These are phyloP conservation scores for Tuber microsphaerosporum DNA, from an alignment of 495 filamentous ascomycete species.

Conservation along the genomic window DNA sequence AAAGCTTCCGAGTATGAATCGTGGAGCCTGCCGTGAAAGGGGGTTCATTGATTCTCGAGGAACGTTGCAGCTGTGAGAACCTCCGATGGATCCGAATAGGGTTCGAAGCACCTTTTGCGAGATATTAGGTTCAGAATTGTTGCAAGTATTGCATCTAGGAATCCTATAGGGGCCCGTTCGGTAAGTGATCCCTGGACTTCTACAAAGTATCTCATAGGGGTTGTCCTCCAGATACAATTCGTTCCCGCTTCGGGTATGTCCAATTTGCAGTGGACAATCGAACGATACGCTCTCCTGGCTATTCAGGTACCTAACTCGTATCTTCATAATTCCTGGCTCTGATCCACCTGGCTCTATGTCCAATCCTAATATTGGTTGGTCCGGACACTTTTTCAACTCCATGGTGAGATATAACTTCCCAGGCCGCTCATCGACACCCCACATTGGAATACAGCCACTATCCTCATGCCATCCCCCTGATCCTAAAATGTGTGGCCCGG, in stretches of 20 bases:
- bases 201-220: slow-evolving; percentile 6
- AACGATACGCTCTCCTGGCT: slow-evolving; percentile 9
- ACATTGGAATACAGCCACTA: slow-evolving; percentile 3
- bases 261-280: not conserved
- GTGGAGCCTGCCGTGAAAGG: not conserved
- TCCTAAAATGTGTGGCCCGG: not conserved
- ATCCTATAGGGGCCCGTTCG: not conserved
- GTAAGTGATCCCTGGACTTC: not conserved
- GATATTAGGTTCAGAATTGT: not conserved
- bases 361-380: slow-evolving; percentile 15
- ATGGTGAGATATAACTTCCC: slow-evolving; percentile 32
- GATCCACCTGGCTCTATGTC: slow-evolving; percentile 17
- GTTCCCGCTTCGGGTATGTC: not conserved
- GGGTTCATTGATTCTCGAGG: not conserved
- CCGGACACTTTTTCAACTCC: slow-evolving; percentile 27
- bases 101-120: not conserved
- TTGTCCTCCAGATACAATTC: not conserved
- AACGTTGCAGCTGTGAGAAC: not conserved
- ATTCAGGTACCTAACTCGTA: slow-evolving; percentile 24
- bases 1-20: not conserved
- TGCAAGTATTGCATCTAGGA: not conserved
- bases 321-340: slow-evolving; percentile 24
- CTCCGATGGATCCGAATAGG: not conserved
- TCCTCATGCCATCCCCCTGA: not conserved
- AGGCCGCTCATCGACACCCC: slow-evolving; percentile 17